phyloP scores from a whole-genome alignment of 139 green algal genomes.

The Tetraselmis chui region DNA sequence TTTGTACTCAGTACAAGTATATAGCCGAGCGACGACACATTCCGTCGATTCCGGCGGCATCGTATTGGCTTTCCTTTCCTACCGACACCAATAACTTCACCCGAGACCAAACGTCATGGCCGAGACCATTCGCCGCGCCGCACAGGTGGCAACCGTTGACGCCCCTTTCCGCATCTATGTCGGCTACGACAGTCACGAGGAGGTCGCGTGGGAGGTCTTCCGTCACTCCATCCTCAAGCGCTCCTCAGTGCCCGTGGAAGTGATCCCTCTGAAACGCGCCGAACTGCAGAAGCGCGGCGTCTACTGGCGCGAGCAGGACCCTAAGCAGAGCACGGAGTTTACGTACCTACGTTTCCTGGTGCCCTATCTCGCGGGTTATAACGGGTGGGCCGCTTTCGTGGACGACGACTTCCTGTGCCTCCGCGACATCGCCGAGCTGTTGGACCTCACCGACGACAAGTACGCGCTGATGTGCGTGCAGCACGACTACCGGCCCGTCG shows the following conservation, averaged over 20 bases:
- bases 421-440: slow-evolving; percentile 25
- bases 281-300: slow-evolving; percentile 16
- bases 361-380: slow-evolving; percentile 30
- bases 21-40: no score
- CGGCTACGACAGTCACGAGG: slow-evolving; percentile 33
- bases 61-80: no score
- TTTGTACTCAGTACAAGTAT: no score
- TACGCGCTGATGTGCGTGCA: slow-evolving; percentile 32
- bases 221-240: slow-evolving; percentile 26
- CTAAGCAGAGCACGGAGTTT: slow-evolving; percentile 35
- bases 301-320: slow-evolving; percentile 24
- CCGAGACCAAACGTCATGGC: neutral
- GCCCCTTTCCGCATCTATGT: slow-evolving; percentile 28
- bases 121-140: neutral
- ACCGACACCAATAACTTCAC: no score
- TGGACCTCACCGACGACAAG: slow-evolving; percentile 26
- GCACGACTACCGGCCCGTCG: slow-evolving; percentile 19
- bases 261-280: slow-evolving; percentile 22
- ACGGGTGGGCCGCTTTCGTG: slow-evolving; percentile 33
- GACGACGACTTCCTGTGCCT: slow-evolving; percentile 34
- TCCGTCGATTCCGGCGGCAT: no score
- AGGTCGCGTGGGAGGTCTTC: slow-evolving; percentile 27
- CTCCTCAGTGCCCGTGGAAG: slow-evolving; percentile 22
- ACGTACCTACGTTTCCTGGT: slow-evolving; percentile 28
- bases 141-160: neutral